A percentile compares a stretch with the other conserved stretches of the same genome.
Evolutionary conservation across 306 rosid species (phyloP).

Genomic region (Erythrophleum fordii): DNA sequence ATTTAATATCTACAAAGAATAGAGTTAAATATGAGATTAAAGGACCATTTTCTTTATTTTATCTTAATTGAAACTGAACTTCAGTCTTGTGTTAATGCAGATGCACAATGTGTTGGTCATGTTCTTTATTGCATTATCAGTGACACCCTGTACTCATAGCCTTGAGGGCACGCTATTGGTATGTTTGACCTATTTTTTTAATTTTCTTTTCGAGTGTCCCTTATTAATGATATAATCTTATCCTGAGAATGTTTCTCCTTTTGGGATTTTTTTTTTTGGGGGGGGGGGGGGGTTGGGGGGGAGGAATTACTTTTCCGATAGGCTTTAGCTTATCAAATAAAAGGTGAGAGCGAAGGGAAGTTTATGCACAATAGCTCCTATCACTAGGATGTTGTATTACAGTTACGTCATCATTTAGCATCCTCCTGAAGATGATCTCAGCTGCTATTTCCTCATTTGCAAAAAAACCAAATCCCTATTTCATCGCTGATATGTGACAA

Average conservation of each 20-base stretch:
- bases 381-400: too few relatives aligned
- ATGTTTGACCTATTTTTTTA: not conserved
- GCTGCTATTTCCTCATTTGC: too few relatives aligned
- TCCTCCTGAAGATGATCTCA: too few relatives aligned
- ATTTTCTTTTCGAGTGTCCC: not conserved
- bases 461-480: too few relatives aligned
- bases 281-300: too few relatives aligned
- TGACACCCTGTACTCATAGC: conserved; percentile 10
- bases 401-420: too few relatives aligned
- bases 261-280: too few relatives aligned
- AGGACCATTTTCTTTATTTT: not conserved
- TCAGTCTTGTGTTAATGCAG: not conserved
- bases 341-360: not conserved
- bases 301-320: not conserved
- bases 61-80: not conserved
- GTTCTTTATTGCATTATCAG: conserved; percentile 20
- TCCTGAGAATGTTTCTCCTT: not conserved
- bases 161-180: conserved; percentile 7
- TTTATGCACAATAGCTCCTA: not conserved
- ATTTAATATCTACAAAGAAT: not conserved
- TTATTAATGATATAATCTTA: not conserved
- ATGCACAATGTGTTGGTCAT: conserved; percentile 7
- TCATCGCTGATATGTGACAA: too few relatives aligned
- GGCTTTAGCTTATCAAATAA: not conserved
- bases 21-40: not conserved